A percentile compares a stretch with the other conserved stretches of the same genome.
Evolutionary conservation across 2,329 filamentous ascomycete species (phyloP).

Genomic region (Pleurostoma richardsiae): DNA sequence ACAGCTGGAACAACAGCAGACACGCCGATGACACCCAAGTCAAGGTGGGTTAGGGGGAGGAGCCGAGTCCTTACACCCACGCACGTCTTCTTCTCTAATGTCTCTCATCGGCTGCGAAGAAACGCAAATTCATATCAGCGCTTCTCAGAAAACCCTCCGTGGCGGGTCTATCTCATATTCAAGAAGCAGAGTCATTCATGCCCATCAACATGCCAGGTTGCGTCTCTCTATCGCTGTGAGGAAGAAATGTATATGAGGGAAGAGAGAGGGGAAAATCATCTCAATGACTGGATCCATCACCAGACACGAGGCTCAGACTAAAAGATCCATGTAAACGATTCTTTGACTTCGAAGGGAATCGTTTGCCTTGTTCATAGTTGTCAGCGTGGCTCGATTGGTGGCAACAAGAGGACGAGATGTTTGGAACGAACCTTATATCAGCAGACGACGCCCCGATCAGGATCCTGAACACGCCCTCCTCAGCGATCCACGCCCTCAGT

Average conservation of each 20-base stretch:
- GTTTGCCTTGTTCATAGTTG: constrained; percentile 14
- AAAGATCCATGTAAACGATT: constrained; percentile 63
- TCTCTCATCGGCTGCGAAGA: no score
- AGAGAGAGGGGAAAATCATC: neutral
- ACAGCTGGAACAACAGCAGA: no score
- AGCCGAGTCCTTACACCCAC: no score
- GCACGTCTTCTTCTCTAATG: no score
- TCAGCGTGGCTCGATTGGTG: constrained; percentile 2
- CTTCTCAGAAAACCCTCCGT: no score
- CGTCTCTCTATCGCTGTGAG: no score
- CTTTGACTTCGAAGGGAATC: constrained; percentile 50
- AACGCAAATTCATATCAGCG: no score
- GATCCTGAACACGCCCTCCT: constrained; percentile 57
- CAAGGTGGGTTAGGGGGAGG: no score
- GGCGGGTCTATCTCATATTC: no score
- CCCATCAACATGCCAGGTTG: no score
- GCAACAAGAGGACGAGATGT: neutral
- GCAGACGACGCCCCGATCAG: constrained; percentile 56
- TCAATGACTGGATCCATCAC: constrained; percentile 1
- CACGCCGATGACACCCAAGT: no score
- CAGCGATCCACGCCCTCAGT: constrained; percentile 57
- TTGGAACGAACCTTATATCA: constrained; percentile 53
- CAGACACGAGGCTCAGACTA: constrained; percentile 20
- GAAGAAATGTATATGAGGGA: constrained; percentile 21
- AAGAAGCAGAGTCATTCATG: no score